Conservation (phyloP, 768 basidiomycete species). For the Russula sp. region DNA sequence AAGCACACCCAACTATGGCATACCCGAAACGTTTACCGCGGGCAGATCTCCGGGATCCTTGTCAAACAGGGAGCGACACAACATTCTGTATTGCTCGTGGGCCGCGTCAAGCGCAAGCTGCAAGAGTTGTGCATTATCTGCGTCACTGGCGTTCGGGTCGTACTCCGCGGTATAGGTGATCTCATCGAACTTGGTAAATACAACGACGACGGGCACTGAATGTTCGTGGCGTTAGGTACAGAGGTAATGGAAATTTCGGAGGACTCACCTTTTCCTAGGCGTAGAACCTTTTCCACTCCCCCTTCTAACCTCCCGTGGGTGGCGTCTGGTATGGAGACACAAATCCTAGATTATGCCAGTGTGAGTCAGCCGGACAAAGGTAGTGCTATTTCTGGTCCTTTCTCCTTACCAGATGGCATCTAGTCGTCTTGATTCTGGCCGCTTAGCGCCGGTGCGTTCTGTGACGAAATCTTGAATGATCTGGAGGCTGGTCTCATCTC, state of each 20-base stretch:
- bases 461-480: neutral
- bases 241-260: neutral
- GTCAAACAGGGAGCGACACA: neutral
- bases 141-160: no score
- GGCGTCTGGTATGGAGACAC: neutral
- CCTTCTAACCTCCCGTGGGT: neutral
- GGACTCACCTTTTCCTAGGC: neutral
- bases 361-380: neutral
- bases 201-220: neutral
- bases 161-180: no score
- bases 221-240: neutral
- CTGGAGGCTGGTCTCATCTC: neutral
- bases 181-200: neutral
- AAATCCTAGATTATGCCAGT: no score
- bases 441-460: neutral
- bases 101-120: neutral
- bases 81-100: neutral
- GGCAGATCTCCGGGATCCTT: neutral
- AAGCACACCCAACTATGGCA: neutral
- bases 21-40: neutral
- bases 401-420: conserved; percentile 4
- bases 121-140: no score
- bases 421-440: neutral
- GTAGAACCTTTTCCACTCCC: neutral
- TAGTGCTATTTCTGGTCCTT: neutral